A percentile compares a stretch with the other conserved stretches of the same genome.
These are phyloP conservation scores for Pestalotiopsis sp. DNA, from an alignment of 2,329 filamentous ascomycete genomes.

Conservation along the genomic window DNA sequence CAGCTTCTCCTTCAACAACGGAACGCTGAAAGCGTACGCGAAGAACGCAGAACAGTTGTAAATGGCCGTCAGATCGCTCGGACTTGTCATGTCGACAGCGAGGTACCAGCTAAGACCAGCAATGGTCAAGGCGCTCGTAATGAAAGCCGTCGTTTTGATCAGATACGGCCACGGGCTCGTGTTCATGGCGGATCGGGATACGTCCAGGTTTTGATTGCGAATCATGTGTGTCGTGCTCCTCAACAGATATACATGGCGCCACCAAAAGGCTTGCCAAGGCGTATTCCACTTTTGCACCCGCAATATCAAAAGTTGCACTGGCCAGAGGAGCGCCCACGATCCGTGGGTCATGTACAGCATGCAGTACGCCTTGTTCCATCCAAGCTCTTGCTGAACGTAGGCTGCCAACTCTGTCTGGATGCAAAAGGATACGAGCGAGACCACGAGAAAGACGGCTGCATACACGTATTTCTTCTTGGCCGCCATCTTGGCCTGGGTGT, in stretches of 20 bases:
- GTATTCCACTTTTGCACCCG: conserved; percentile 77
- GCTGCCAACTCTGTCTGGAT: conserved; percentile 95
- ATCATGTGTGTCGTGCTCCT: conserved; percentile 76
- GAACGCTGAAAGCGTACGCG: conserved; percentile 95
- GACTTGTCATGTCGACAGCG: conserved; percentile 89
- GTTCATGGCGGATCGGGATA: conserved; percentile 48
- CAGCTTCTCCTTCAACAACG: conserved; percentile 82
- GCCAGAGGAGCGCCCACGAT: conserved; percentile 91
- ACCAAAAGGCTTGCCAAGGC: conserved; percentile 87
- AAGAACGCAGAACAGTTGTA: conserved; percentile 99
- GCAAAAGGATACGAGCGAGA: conserved; percentile 87
- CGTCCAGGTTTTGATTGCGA: conserved; percentile 73
- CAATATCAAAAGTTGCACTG: conserved; percentile 77
- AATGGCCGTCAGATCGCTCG: conserved; percentile 93
- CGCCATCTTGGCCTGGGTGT: conserved; percentile 61
- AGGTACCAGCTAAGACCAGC: conserved; percentile 96
- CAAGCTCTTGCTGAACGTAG: conserved; percentile 88
- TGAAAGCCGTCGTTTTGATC: conserved; percentile 74
- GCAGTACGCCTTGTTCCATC: conserved; percentile 98
- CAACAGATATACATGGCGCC: conserved; percentile 55
- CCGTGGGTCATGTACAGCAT: conserved; percentile 99
- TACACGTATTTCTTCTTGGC: conserved; percentile 85
- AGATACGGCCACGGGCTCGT: conserved; percentile 67
- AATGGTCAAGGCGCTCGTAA: conserved; percentile 85
- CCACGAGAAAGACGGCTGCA: conserved; percentile 78